A percentile compares a stretch with the other conserved stretches of the same genome.
Conservation (phyloP, 2,329 filamentous ascomycete species). For the Aspergillus ochraceoroseus region DNA sequence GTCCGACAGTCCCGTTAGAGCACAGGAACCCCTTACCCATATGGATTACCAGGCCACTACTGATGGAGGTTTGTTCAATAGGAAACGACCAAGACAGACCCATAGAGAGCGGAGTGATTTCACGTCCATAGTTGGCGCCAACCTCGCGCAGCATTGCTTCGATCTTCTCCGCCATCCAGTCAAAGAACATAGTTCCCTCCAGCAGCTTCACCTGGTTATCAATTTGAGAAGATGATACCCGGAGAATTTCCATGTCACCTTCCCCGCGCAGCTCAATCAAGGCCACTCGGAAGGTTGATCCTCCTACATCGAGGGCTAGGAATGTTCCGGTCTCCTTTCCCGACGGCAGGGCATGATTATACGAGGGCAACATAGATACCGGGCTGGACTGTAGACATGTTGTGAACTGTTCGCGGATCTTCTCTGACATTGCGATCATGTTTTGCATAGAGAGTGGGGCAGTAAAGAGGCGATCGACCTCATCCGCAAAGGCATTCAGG, state of each 20-base stretch:
- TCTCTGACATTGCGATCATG: slow-evolving; percentile 44
- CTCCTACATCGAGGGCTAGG: slow-evolving; percentile 60
- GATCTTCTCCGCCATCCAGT: slow-evolving; percentile 62
- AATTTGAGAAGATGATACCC: slow-evolving; percentile 53
- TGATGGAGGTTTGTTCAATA: slow-evolving; percentile 59
- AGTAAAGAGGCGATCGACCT: slow-evolving; percentile 38
- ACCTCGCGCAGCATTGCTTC: slow-evolving; percentile 48
- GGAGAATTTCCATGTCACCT: slow-evolving; percentile 51
- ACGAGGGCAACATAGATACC: slow-evolving; percentile 62
- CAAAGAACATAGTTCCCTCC: slow-evolving; percentile 56
- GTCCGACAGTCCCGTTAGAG: slow-evolving; percentile 54
- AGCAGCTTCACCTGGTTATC: slow-evolving; percentile 53
- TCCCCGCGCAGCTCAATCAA: slow-evolving; percentile 54
- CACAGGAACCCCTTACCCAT: slow-evolving; percentile 65
- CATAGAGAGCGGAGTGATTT: slow-evolving; percentile 48
- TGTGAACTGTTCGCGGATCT: slow-evolving; percentile 50
- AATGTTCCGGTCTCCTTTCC: slow-evolving; percentile 57
- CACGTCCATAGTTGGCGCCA: slow-evolving; percentile 39
- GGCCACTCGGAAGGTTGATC: slow-evolving; percentile 62
- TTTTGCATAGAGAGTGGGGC: slow-evolving; percentile 33
- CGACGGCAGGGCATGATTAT: slow-evolving; percentile 57
- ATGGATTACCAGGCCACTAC: slow-evolving; percentile 53
- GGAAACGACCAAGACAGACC: slow-evolving; percentile 64
- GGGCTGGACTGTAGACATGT: slow-evolving; percentile 53
- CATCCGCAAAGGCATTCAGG: slow-evolving; percentile 38